Percentiles rank a stretch among this genome's conserved stretches.
These are phyloP conservation scores for Sugiyamaella sp. DNA, from an alignment of 1,139 yeast genomes.

Conservation along the genomic window DNA sequence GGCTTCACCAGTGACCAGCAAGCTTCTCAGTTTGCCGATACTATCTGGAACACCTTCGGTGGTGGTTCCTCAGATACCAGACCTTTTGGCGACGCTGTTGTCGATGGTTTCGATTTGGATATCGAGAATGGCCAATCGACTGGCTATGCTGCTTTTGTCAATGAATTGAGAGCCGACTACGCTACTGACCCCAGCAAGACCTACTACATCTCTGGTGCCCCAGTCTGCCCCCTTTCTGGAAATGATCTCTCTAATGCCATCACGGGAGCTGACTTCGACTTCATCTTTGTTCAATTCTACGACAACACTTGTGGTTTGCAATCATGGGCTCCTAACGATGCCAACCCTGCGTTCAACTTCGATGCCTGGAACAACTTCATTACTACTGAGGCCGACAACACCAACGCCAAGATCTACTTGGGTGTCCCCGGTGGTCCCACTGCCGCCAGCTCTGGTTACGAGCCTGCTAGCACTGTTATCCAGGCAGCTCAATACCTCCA, in stretches of 20 bases:
- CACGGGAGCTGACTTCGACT: constrained; percentile 66
- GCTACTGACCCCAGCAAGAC: constrained; percentile 45
- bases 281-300: constrained; percentile 89
- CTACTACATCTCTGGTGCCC: constrained; percentile 88
- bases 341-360: constrained; percentile 64
- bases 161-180: constrained; percentile 58
- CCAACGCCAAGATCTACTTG: constrained; percentile 58
- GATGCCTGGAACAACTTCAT: constrained; percentile 81
- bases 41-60: constrained; percentile 85
- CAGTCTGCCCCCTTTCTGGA: constrained; percentile 94
- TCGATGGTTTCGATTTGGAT: constrained; percentile 76
- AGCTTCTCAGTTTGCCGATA: constrained; percentile 69
- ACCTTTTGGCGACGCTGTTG: constrained; percentile 70
- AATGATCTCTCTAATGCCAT: constrained; percentile 73
- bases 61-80: constrained; percentile 80
- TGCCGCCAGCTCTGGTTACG: constrained; percentile 73
- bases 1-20: constrained; percentile 57
- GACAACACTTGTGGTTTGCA: constrained; percentile 71
- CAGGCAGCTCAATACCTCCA: constrained; percentile 30
- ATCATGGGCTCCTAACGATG: constrained; percentile 39
- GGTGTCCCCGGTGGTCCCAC: constrained; percentile 74
- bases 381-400: constrained; percentile 55
- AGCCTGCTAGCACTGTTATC: constrained; percentile 34
- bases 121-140: constrained; percentile 57
- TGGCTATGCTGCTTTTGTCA: constrained; percentile 57